Percentiles rank a stretch among this genome's conserved stretches.
These are phyloP conservation scores for Paracoccidioides lutzii DNA, from an alignment of 2,329 filamentous ascomycete species.

Conservation along the genomic window DNA sequence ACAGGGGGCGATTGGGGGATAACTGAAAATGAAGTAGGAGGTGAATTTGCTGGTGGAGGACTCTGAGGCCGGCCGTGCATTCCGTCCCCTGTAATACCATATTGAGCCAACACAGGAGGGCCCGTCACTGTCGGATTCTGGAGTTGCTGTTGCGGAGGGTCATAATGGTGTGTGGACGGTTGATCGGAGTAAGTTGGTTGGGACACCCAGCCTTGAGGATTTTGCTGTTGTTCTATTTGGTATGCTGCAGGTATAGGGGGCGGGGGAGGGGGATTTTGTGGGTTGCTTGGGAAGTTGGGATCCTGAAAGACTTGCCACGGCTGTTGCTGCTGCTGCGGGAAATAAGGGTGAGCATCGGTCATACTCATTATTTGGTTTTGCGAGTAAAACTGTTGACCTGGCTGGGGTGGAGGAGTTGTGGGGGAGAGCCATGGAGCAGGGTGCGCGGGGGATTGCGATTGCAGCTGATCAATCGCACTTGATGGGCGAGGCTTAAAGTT, in stretches of 20 bases:
- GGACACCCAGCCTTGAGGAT: constrained; percentile 16
- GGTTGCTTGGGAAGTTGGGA: constrained; percentile 11
- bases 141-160: constrained; percentile 14
- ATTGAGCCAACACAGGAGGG: background rate
- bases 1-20: constrained; percentile 3
- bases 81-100: background rate
- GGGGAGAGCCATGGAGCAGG: constrained; percentile 5
- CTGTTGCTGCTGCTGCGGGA: constrained; percentile 13
- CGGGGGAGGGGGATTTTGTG: constrained; percentile 25
- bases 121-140: constrained; percentile 6
- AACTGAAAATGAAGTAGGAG: constrained; percentile 5
- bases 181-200: constrained; percentile 21
- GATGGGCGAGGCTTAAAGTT: constrained; percentile 24
- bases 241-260: constrained; percentile 31
- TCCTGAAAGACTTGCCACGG: constrained; percentile 15
- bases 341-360: constrained; percentile 2
- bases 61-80: constrained; percentile 3
- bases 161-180: constrained; percentile 21
- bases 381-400: constrained; percentile 9
- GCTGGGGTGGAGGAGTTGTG: background rate
- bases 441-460: constrained; percentile 11
- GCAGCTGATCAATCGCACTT: constrained; percentile 19
- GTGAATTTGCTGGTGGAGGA: constrained; percentile 8
- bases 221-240: constrained; percentile 20
- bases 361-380: constrained; percentile 5